phyloP scores from a whole-genome alignment of 805 yeast genomes.

The Spathaspora sp. region DNA sequence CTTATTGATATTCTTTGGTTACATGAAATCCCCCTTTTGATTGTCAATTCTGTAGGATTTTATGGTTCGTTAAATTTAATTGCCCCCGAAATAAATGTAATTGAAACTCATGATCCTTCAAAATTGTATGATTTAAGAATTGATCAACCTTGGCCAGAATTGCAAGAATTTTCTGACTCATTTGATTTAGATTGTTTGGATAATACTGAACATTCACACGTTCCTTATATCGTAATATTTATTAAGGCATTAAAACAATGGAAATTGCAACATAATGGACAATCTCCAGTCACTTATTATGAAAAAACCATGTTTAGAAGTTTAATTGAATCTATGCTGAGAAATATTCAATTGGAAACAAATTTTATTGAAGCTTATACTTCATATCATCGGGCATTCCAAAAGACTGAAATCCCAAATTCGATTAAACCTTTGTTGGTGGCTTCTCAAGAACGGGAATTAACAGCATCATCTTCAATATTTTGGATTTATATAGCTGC shows the following conservation, averaged over 20 bases:
- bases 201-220: constrained; percentile 50
- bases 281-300: constrained; percentile 31
- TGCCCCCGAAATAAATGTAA: constrained; percentile 56
- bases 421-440: constrained; percentile 21
- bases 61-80: constrained; percentile 57
- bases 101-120: constrained; percentile 71
- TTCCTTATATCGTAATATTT: constrained; percentile 67
- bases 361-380: constrained; percentile 38
- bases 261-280: constrained; percentile 23
- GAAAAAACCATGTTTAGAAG: constrained; percentile 41
- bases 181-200: constrained; percentile 46
- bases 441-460: constrained; percentile 10
- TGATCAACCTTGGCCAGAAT: constrained; percentile 69
- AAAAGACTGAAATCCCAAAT: constrained; percentile 31
- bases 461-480: constrained; percentile 17
- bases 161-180: constrained; percentile 46
- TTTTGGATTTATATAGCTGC: constrained; percentile 68
- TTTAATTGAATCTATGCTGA: constrained; percentile 32
- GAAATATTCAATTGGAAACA: constrained; percentile 50
- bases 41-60: constrained; percentile 55
- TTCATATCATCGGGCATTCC: constrained; percentile 34
- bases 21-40: constrained; percentile 50
- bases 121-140: constrained; percentile 63
- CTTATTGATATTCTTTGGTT: constrained; percentile 40
- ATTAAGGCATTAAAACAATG: constrained; percentile 50